Evolutionary conservation across 2,329 filamentous ascomycete genomes (phyloP).

Genomic region (Colletotrichum sp.): DNA sequence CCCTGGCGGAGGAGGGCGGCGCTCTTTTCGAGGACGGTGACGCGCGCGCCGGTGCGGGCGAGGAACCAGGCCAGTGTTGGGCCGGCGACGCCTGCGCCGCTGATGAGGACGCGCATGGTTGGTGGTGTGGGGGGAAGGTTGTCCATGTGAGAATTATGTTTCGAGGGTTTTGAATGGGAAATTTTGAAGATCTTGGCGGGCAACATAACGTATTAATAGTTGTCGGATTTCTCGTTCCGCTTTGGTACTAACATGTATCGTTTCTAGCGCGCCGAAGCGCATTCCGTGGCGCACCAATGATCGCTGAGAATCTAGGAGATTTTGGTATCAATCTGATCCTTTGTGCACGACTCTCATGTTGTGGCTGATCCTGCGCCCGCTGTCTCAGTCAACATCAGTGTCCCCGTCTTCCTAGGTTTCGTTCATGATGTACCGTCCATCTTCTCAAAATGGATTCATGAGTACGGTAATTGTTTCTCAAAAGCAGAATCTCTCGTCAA

Average conservation of each 20-base stretch:
- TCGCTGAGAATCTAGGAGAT: neutral
- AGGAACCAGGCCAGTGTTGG: constrained; percentile 2
- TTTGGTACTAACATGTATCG: neutral
- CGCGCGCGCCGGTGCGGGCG: neutral
- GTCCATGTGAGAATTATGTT: neutral
- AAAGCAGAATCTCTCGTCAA: neutral
- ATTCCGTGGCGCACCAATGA: neutral
- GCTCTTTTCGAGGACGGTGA: neutral
- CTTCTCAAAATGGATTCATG: neutral
- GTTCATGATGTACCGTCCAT: neutral
- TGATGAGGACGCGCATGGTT: constrained; percentile 1
- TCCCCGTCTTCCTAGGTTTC: accelerated
- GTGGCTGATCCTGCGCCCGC: neutral
- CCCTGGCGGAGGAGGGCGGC: neutral
- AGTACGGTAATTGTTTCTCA: neutral
- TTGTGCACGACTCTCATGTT: neutral
- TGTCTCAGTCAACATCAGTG: neutral
- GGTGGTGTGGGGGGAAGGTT: neutral
- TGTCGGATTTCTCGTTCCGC: neutral
- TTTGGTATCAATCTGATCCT: neutral
- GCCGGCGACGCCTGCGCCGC: constrained; percentile 23
- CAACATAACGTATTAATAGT: neutral
- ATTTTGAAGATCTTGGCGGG: neutral
- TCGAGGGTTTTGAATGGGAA: no score
- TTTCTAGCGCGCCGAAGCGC: neutral